Evolutionary conservation across 116 monocot genomes (phyloP), one percentile per base, ranked within the genome.

Genomic region (Posidonia oceanica): DNA sequence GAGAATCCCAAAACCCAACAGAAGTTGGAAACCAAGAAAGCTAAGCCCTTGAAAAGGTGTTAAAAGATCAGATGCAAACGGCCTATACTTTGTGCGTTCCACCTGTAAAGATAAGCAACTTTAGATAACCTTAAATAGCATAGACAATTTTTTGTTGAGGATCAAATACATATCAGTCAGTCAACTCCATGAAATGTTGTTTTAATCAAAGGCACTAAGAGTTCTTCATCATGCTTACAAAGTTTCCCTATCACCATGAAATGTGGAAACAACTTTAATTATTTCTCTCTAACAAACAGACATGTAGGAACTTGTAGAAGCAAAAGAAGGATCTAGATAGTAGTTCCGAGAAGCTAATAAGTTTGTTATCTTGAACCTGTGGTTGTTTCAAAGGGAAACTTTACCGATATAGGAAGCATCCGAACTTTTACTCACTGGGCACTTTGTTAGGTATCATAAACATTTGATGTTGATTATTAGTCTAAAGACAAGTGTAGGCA

Each of bases 11-110:
- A 92, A 75, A 64, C 97, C 92, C 77, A 97, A 70, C 18, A 87
- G 57, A 71, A 97, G 92, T 69, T 92, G 97, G 74, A 83, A 64
- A 11, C 97, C 97, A 75, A 97, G 92, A 79, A 91, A 97, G 68
- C 71, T 72, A 66, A 97, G 54, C 51, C 92, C 92, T 79, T 87
- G 87, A 75, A 85, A 87, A 54, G 89, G 89, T 23, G 92, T 92
- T 66, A 97, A 80, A 48, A 64, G 51, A 36, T 85, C 91, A 75
- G 82, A 87, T 70, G 97, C 97, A 75, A 97, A 20, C 39, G 97
- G 92, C 38, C 97, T 85, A 41, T 21, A 76, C 80, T 79, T 97
- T 66, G 92, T 92, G 17, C 97, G 84, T 70, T 97, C 89, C 66
- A 97, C 97, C 97, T 97, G 70, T 52, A 23, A 54, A n/a, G 36